These are phyloP conservation scores for Fusarium pseudograminearum DNA, from an alignment of 2,329 filamentous ascomycete species.

Conservation along the genomic window DNA sequence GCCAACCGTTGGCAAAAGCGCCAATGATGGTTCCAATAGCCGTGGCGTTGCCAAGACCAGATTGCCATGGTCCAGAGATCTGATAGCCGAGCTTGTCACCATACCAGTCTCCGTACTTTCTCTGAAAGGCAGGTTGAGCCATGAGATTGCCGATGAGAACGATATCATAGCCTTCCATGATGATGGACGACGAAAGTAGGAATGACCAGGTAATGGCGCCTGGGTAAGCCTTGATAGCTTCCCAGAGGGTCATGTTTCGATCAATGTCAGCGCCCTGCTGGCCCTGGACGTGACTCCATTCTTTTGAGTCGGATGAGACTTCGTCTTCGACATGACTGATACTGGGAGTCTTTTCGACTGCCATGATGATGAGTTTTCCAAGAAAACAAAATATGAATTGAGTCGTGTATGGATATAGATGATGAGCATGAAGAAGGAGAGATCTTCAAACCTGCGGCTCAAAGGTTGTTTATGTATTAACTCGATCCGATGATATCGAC, in stretches of 20 bases:
- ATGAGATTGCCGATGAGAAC: slow-evolving; percentile 42
- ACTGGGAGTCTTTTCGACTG: not conserved
- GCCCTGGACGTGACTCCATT: slow-evolving; percentile 33
- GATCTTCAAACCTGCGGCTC: slow-evolving; percentile 2
- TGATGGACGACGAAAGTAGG: slow-evolving; percentile 39
- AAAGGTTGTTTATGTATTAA: slow-evolving; percentile 1
- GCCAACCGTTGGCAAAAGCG: slow-evolving; percentile 42
- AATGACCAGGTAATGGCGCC: slow-evolving; percentile 43
- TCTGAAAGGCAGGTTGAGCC: slow-evolving; percentile 42
- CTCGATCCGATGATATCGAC: not conserved
- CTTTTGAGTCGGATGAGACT: not conserved
- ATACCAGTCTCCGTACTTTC: slow-evolving; percentile 40
- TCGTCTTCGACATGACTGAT: slow-evolving; percentile 10
- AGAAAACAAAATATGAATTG: not conserved
- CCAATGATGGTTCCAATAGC: slow-evolving; percentile 42
- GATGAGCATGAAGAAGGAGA: not conserved
- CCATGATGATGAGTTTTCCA: not conserved
- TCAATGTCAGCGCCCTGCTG: slow-evolving; percentile 32
- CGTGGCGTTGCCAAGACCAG: slow-evolving; percentile 12
- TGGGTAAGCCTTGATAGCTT: slow-evolving; percentile 17
- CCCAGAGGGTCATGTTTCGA: slow-evolving; percentile 24
- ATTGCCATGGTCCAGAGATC: slow-evolving; percentile 32
- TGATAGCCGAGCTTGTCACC: slow-evolving; percentile 38
- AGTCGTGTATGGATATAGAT: not conserved
- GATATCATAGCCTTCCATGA: slow-evolving; percentile 46